A percentile compares a stretch with the other conserved stretches of the same genome.
phyloP scores from a whole-genome alignment of 176 grass and related monocot genomes.

The Otatea glauca region DNA sequence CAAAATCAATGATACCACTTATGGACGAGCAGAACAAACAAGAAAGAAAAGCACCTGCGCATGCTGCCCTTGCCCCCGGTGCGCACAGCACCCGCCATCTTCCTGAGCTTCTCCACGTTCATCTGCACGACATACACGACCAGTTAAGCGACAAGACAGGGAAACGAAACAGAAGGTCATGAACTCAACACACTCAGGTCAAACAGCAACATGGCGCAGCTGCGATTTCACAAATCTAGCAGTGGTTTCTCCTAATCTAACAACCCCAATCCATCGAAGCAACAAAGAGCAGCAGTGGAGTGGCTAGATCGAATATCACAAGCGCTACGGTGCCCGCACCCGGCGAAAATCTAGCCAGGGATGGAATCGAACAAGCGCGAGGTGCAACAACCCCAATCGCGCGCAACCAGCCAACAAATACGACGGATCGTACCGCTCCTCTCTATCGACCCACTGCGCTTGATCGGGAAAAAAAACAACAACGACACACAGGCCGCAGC shows the following conservation, averaged over 20 bases:
- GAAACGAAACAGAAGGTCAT: neutral
- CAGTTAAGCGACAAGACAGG: neutral
- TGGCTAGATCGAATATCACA: slow-evolving; percentile 6
- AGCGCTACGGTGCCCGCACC: neutral
- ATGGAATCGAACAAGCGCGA: neutral
- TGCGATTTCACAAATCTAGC: neutral
- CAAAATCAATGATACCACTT: neutral
- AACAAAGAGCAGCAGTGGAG: neutral
- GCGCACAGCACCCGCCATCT: slow-evolving; percentile 77
- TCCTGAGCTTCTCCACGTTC: slow-evolving; percentile 74
- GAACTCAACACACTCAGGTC: neutral
- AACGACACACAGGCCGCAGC: neutral
- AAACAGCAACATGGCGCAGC: neutral
- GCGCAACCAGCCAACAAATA: neutral
- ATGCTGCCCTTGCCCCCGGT: slow-evolving; percentile 78
- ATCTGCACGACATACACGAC: slow-evolving; percentile 35
- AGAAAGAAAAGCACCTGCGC: slow-evolving; percentile 48
- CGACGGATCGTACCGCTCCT: neutral
- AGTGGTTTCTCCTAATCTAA: neutral
- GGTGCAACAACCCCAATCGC: neutral
- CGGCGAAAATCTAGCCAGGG: slow-evolving; percentile 27
- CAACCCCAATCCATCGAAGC: neutral
- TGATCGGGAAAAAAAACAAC: neutral
- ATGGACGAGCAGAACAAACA: neutral
- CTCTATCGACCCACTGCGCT: neutral